Evolutionary conservation across 495 filamentous ascomycete species (phyloP), one percentile per base, ranked within the genome.

Genomic region (Penicillium canariense): DNA sequence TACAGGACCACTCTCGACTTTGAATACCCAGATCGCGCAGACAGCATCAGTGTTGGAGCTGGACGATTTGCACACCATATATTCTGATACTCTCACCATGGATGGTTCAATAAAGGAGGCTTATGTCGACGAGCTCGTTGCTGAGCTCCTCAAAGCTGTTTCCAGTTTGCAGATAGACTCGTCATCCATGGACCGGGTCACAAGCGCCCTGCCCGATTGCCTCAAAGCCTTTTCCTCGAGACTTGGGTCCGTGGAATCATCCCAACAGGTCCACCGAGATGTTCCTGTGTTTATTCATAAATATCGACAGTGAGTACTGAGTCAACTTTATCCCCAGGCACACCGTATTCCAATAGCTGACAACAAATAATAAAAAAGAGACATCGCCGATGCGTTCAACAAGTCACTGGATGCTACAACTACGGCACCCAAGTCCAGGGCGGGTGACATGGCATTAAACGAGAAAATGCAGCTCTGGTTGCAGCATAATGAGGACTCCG

Each of bases 401-500:
- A 28, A 44, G 2, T 44, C 25, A 44, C 4, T 44, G 42, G 42
- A 44, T 3, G 23, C 14, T 44, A 3, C 42, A 28, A 26, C 23
- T 5, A 44, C 42, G 7, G 25, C 6, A n/a, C 20, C 23, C 20
- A 12, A 27, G 42, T 44, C 42, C 25, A 15, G 3, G 12, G 23
- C 3, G 3, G 42, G 23, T 1, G 42, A 44, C 11, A 44, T 44
- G 42, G 15, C 42, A 28, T 22, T 44, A 3, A 15, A 44, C 14
- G 42, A 44, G 3, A 44, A 44, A 10, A 44, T 44, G 42, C 4
- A 44, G n/a, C 42, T 44, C 23, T 44, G 42, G 42, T 28, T 28
- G 5, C 15, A 22, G 4, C 42, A 44, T 27, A 12, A 44, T 17
- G 23, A 1, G n/a, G 42, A 28, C 23, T 15, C 42, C n/a, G 12